Percentiles rank a stretch among this genome's conserved stretches.
These are phyloP conservation scores for Agrostemma githago DNA, from an alignment of 148 eudicot species.

Conservation along the genomic window DNA sequence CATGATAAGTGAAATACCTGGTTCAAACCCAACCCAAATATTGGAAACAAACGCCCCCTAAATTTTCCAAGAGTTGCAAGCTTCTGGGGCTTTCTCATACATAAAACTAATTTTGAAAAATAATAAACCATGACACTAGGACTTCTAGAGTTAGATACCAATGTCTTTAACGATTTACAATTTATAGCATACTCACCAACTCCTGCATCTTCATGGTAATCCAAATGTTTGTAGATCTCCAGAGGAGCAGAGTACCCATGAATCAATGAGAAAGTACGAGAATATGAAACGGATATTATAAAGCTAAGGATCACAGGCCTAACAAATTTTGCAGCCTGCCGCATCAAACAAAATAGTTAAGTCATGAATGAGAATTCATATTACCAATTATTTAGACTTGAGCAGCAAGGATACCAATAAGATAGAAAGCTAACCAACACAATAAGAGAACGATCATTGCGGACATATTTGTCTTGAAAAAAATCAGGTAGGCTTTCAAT, in stretches of 20 bases:
- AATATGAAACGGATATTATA: conserved; percentile 71
- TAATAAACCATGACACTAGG: background rate
- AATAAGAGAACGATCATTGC: conserved; percentile 43
- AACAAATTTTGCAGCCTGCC: conserved; percentile 63
- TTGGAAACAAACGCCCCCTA: background rate
- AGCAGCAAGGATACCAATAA: background rate
- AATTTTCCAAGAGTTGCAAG: background rate
- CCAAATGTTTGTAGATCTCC: conserved; percentile 95
- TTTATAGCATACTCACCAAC: conserved; percentile 37
- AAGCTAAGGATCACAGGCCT: conserved; percentile 77
- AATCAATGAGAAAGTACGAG: conserved; percentile 86
- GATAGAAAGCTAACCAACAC: conserved; percentile 43
- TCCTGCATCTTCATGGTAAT: conserved; percentile 78
- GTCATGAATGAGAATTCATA: conserved; percentile 10
- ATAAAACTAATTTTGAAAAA: background rate
- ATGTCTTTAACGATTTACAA: background rate
- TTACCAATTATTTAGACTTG: conserved; percentile 4
- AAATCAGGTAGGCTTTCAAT: conserved; percentile 90
- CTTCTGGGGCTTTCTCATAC: background rate
- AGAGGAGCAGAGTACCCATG: conserved; percentile 93
- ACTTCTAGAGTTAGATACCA: background rate
- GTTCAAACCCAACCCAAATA: background rate
- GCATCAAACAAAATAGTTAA: conserved; percentile 18
- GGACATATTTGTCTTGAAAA: conserved; percentile 61
- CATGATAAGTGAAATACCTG: background rate